Conservation (phyloP, 2,329 filamentous ascomycete genomes). For the Falciphora oryzae region DNA sequence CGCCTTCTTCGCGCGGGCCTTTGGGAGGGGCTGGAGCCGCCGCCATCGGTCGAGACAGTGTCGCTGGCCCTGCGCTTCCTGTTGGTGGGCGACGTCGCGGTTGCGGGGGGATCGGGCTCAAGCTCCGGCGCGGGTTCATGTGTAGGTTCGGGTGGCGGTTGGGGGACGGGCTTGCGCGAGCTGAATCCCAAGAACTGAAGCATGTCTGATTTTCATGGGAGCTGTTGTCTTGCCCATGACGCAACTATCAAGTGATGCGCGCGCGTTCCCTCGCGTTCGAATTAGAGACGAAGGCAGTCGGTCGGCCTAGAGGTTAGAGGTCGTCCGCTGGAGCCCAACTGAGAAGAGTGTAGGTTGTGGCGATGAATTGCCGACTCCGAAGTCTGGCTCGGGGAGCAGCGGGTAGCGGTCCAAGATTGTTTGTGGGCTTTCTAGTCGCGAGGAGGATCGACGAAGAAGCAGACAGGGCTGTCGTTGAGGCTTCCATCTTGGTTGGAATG, state of each 20-base stretch:
- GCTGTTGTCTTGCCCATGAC: background rate
- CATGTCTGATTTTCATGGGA: background rate
- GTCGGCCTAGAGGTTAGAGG: background rate
- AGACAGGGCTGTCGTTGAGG: too few relatives aligned
- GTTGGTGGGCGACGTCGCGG: too few relatives aligned
- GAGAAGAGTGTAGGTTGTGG: background rate
- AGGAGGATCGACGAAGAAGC: too few relatives aligned
- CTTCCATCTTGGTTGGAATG: too few relatives aligned
- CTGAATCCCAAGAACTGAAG: background rate
- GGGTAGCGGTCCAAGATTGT: too few relatives aligned
- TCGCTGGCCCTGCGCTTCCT: background rate
- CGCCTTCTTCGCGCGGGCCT: background rate
- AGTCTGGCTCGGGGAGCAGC: too few relatives aligned
- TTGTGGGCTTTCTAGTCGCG: too few relatives aligned
- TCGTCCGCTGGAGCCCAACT: background rate
- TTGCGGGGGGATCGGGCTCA: background rate
- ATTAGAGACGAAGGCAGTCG: background rate
- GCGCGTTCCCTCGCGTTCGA: too few relatives aligned
- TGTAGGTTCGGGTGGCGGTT: background rate
- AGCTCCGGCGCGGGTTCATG: background rate
- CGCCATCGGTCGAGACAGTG: background rate
- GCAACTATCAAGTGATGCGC: background rate
- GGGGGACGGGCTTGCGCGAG: background rate
- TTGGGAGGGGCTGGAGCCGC: background rate
- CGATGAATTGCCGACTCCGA: too few relatives aligned